Evolutionary conservation across 805 yeast genomes (phyloP).

Genomic region (Cyberlindnera xishuangbannaensis): DNA sequence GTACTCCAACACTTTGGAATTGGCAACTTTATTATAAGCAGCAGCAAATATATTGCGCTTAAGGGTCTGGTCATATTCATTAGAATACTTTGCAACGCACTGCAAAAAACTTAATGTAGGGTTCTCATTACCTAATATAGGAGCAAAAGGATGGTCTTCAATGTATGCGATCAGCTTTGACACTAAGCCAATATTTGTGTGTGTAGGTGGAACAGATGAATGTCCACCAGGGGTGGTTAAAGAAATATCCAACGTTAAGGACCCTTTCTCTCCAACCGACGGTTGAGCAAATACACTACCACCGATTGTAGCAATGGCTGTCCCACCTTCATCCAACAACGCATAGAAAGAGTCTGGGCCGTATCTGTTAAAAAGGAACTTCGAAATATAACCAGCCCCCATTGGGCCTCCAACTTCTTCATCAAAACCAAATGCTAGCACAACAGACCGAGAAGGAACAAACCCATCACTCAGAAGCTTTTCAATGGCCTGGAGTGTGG

Average conservation of each 20-base stretch:
- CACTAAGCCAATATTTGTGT: constrained; percentile 65
- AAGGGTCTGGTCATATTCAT: constrained; percentile 13
- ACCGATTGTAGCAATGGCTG: constrained; percentile 34
- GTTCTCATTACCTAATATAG: constrained; percentile 40
- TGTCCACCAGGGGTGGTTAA: constrained; percentile 68
- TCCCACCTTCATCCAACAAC: constrained; percentile 57
- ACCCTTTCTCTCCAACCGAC: constrained; percentile 60
- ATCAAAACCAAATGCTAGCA: constrained; percentile 67
- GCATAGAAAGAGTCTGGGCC: constrained; percentile 56
- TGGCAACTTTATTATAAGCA: constrained; percentile 30
- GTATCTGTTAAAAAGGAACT: constrained; percentile 41
- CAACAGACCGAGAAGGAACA: constrained; percentile 49
- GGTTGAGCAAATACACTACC: constrained; percentile 45
- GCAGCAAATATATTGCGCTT: constrained; percentile 31
- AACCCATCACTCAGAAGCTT: constrained; percentile 40
- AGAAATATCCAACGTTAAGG: constrained; percentile 42
- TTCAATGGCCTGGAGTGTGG: constrained; percentile 56
- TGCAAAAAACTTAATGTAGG: constrained; percentile 51
- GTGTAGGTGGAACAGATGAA: constrained; percentile 65
- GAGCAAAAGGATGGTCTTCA: constrained; percentile 48
- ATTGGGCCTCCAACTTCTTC: constrained; percentile 62
- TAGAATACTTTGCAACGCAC: constrained; percentile 51
- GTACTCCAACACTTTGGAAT: constrained; percentile 30
- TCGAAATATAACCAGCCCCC: constrained; percentile 50
- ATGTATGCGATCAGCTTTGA: constrained; percentile 48